Evolutionary conservation across 345 rosid species (phyloP), one percentile per base, ranked within the genome.

Genomic region (Turnera subulata): DNA sequence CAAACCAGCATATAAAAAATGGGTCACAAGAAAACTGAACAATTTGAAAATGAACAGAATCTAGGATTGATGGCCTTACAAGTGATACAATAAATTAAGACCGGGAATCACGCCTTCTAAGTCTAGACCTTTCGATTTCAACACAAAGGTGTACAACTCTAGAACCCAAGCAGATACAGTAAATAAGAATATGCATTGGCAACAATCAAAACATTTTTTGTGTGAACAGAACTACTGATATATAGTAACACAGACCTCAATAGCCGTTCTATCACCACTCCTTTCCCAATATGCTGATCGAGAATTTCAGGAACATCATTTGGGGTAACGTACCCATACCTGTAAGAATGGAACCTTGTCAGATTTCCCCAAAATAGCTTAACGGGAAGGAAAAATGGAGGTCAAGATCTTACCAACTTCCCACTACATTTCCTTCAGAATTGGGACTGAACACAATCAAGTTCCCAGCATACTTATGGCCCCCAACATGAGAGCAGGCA

Each of bases 271-370:
- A 92, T 68, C 50, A 85, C 75, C 58, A 73, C 68, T 65, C 97
- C 96, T 70, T 83, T 76, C 6, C 77, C 82, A 64, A 92, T 82
- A 76, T 92, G 97, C 83, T 86, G 85, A 66, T 92, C 96, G 22
- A 92, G 79, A 78, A 92, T 45, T 54, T 78, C 87, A 68, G 95
- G 91, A 52, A 92, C 91, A 62, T 92, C 97, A 53, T 73, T 78
- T 19, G 98, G 96, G 66, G 93, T 83, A 20, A 92, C 98, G 75
- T 92, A 92, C 43, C 98, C 98, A 72, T 86, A 92, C 98, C 98
- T 92, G 71, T 71, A 76, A 25, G 25, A 55, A 25, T 9, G 3
- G 6, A 57, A 37, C 2, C 16, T 19, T 20, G 5, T 67, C 39
- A 60, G 46, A 24, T 43, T 42, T 18, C 50, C 50, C 18, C 44